phyloP scores from a whole-genome alignment of 768 basidiomycete genomes.

The Leccinum disarticulatum region DNA sequence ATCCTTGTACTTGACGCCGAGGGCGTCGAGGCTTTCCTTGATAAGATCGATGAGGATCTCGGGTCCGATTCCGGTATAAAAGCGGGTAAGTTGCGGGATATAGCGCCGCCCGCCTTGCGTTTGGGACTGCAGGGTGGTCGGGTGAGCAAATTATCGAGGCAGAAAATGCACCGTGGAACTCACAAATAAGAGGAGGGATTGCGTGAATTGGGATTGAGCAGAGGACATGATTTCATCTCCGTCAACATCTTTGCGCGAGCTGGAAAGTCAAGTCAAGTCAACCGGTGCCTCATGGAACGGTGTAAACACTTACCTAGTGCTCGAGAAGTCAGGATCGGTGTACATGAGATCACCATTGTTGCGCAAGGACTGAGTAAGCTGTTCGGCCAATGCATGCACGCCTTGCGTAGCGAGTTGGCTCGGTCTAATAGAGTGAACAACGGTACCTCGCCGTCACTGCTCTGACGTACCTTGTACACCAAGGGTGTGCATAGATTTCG shows the following conservation, averaged over 20 bases:
- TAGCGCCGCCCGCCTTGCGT: constrained; percentile 75
- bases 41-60: constrained; percentile 52
- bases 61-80: constrained; percentile 66
- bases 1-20: constrained; percentile 52
- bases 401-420: constrained; percentile 64
- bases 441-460: too few species aligned
- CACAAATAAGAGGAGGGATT: constrained; percentile 79
- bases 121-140: constrained; percentile 58
- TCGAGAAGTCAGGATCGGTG: constrained; percentile 54
- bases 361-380: constrained; percentile 66
- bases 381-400: constrained; percentile 58
- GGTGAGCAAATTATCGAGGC: background rate
- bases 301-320: constrained; percentile 30
- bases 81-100: constrained; percentile 75
- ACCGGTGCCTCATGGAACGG: background rate
- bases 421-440: constrained; percentile 41
- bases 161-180: constrained; percentile 21
- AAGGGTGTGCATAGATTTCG: constrained; percentile 60
- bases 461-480: constrained; percentile 63
- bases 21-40: constrained; percentile 47
- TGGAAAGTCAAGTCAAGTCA: constrained; percentile 5
- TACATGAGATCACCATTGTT: constrained; percentile 73
- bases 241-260: constrained; percentile 44
- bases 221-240: constrained; percentile 62
- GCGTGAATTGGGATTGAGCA: constrained; percentile 73